Base-by-base conservation (phyloP, 1,139 yeast genomes). In the Scheffersomyces insectosa region DNA sequence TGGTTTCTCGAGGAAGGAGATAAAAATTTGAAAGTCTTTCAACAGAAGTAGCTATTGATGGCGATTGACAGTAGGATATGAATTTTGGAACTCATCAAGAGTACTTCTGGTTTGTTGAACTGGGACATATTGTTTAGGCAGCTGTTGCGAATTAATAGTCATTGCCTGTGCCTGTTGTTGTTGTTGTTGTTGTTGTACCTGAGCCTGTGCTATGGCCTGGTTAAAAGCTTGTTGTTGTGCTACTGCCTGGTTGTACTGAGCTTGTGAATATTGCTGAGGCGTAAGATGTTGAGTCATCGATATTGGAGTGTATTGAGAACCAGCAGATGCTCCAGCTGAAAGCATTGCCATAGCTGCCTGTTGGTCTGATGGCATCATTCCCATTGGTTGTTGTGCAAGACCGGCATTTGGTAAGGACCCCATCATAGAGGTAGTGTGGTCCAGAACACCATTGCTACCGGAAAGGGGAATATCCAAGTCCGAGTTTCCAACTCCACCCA, bases 201-300 rank as follows among this genome's bases (percentile, higher is more conserved):
- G 55, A n/a, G 47, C 50, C 30, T 50, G 57, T 11, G 49, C 51
- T 32, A 51, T 43, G 10, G 53, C 54, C 42, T 50, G 55, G 42
- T 49, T 51, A 39, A 51, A 51, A 12, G 54, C 55, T 42, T 51
- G 55, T 37, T 52, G 55, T 39, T 50, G 54, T 30, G 42, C 46
- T 39, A 42, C 46, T 7, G 51, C 47, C 38, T 49, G 53, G 39
- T 47, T 48, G 37, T 51, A 51, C 29, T 48, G 47, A 6, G 49
- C 47, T 16, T 45, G 47, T 7, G 46, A 45, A 28, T 45, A 46
- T 30, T 48, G 49, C 33, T 40, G 43, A 13, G 44, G 44, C 3
- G 46, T 42, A 16, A 39, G 33, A 37, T 43, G 42, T 31, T 42
- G 46, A 14, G 42, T 30, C 46, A 45, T 40, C 6, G 49, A 45